These are phyloP conservation scores for Nannizzia gypsea DNA, from an alignment of 2,329 filamentous ascomycete genomes.

Conservation along the genomic window DNA sequence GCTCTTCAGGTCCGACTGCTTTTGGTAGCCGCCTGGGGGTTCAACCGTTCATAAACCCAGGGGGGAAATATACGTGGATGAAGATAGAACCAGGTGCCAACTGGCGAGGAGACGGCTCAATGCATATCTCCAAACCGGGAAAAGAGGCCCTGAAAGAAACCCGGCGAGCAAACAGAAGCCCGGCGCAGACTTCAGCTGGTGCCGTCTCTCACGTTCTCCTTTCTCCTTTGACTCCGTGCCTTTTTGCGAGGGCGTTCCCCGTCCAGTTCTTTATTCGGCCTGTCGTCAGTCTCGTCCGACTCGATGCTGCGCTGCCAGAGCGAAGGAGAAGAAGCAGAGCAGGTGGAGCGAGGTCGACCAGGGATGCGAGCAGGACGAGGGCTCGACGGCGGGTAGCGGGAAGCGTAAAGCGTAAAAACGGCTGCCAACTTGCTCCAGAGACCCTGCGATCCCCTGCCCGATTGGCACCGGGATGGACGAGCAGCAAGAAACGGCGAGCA, in stretches of 20 bases:
- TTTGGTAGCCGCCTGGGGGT: too few relatives aligned
- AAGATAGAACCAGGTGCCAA: neutral
- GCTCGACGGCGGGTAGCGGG: neutral
- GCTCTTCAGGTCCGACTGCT: too few relatives aligned
- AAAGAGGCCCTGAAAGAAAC: neutral
- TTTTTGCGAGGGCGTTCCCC: neutral
- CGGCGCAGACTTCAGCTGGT: neutral
- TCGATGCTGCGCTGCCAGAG: neutral
- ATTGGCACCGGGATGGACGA: neutral
- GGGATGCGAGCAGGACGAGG: neutral
- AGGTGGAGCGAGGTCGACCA: neutral
- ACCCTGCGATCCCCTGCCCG: neutral
- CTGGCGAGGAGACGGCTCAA: neutral
- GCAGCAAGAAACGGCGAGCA: neutral
- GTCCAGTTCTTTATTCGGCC: neutral
- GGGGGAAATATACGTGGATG: neutral
- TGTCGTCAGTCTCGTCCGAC: too few relatives aligned
- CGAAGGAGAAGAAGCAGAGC: neutral
- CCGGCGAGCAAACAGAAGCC: neutral
- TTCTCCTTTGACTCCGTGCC: neutral
- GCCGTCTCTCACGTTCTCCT: neutral
- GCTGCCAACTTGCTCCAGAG: neutral
- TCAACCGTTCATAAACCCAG: neutral
- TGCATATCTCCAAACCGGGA: neutral
- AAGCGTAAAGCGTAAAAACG: conserved; percentile 3